Percentiles rank a stretch among this genome's conserved stretches.
These are phyloP conservation scores for Helianthus annuus DNA, from an alignment of 129 eudicot species.

Conservation along the genomic window DNA sequence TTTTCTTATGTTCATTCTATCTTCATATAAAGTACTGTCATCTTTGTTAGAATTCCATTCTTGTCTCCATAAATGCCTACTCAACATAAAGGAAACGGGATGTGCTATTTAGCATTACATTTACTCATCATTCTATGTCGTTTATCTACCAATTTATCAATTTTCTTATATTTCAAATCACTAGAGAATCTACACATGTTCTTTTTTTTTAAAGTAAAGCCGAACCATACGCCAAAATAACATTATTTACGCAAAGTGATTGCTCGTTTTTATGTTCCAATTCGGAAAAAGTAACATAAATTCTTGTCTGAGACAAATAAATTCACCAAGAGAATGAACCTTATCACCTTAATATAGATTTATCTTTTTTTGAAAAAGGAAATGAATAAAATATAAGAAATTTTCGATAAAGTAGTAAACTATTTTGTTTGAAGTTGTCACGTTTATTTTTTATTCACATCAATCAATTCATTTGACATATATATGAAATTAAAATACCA, in stretches of 20 bases:
- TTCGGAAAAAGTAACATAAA: neutral
- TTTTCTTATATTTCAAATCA: slow-evolving; percentile 18
- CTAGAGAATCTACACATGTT: neutral
- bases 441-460: too few relatives aligned
- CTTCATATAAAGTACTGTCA: slow-evolving; percentile 8
- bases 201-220: slow-evolving; percentile 9
- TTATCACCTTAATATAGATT: neutral
- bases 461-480: too few relatives aligned
- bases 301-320: neutral
- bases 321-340: neutral
- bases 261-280: slow-evolving; percentile 6
- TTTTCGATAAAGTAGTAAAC: neutral
- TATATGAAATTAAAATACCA: too few relatives aligned
- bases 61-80: slow-evolving; percentile 27
- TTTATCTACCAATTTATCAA: neutral
- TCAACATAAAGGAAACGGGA: slow-evolving; percentile 15
- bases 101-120: neutral
- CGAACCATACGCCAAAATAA: neutral
- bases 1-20: slow-evolving; percentile 30
- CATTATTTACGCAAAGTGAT: neutral
- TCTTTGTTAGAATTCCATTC: slow-evolving; percentile 15
- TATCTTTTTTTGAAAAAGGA: neutral
- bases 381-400: neutral
- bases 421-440: neutral
- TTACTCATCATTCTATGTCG: neutral